These are phyloP conservation scores for Mucuna pruriens DNA, from an alignment of 306 rosid species.

Conservation along the genomic window DNA sequence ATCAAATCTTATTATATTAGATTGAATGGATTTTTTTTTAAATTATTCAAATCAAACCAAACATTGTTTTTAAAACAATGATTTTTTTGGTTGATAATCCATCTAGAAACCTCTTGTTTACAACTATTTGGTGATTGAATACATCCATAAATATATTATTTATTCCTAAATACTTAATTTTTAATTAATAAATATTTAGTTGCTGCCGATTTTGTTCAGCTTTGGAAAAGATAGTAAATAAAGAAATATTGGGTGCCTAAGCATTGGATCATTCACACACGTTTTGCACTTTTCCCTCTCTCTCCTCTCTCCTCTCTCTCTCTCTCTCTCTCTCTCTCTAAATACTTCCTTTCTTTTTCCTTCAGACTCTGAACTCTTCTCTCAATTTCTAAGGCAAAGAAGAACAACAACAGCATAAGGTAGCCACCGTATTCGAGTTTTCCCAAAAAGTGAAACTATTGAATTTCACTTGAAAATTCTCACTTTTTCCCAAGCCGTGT, in stretches of 20 bases:
- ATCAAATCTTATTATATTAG: no score
- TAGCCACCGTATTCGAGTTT: conserved; percentile 13
- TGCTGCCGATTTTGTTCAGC: not conserved
- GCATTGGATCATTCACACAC: conserved; percentile 59
- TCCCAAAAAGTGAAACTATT: not conserved
- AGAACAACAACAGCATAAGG: conserved; percentile 21
- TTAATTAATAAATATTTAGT: not conserved
- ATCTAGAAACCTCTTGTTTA: no score
- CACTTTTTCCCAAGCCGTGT: no score
- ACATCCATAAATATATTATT: no score
- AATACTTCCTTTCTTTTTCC: not conserved
- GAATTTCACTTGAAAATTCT: not conserved
- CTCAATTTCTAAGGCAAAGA: conserved; percentile 23
- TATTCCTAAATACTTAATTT: no score
- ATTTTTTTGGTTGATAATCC: no score
- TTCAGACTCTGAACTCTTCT: not conserved
- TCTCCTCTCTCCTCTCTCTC: conserved; percentile 2
- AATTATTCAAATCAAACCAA: no score
- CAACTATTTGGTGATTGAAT: no score
- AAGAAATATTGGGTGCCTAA: not conserved
- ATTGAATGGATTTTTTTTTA: no score
- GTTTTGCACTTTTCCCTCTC: conserved; percentile 22
- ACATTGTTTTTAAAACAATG: no score
- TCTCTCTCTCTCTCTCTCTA: not conserved
- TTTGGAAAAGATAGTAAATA: conserved; percentile 11